Conservation (phyloP, 352 stramenopile genomes). For the Phytophthora macrochlamydospora region DNA sequence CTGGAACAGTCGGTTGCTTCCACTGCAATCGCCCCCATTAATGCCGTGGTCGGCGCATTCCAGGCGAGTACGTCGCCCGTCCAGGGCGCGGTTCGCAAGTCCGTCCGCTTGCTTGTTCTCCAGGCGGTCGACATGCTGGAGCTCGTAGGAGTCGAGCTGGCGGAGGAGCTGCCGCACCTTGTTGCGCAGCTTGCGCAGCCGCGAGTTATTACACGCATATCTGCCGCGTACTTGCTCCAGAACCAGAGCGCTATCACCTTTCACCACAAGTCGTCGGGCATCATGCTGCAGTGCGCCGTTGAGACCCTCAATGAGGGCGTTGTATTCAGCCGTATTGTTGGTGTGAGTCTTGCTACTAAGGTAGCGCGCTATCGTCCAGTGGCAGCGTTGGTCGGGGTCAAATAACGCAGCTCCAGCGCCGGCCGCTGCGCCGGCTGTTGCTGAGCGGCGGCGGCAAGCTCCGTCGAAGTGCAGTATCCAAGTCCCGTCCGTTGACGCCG, state of each 20-base stretch:
- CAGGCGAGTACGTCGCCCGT: background rate
- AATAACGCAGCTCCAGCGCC: background rate
- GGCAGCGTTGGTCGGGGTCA: background rate
- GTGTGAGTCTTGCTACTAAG: background rate
- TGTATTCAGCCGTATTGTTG: constrained; percentile 1
- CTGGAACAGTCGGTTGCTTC: background rate
- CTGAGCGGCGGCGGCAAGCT: background rate
- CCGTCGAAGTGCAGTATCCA: constrained; percentile 1
- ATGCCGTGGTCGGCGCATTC: background rate
- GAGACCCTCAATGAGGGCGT: background rate
- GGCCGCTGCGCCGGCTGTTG: no score
- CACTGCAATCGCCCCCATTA: background rate
- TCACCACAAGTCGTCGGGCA: background rate
- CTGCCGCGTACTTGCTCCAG: constrained; percentile 6
- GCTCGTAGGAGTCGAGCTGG: background rate
- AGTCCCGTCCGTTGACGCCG: background rate
- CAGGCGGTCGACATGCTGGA: constrained; percentile 13
- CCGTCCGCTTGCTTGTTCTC: constrained; percentile 15
- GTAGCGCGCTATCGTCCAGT: background rate
- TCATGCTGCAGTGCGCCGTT: constrained; percentile 1
- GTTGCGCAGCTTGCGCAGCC: constrained; percentile 11
- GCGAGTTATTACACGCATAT: constrained; percentile 11
- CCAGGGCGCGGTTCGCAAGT: constrained; percentile 15
- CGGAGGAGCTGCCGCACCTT: background rate
- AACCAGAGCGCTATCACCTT: constrained; percentile 12